phyloP scores from a whole-genome alignment of 2,329 filamentous ascomycete genomes.

The Leptographium flavum region DNA sequence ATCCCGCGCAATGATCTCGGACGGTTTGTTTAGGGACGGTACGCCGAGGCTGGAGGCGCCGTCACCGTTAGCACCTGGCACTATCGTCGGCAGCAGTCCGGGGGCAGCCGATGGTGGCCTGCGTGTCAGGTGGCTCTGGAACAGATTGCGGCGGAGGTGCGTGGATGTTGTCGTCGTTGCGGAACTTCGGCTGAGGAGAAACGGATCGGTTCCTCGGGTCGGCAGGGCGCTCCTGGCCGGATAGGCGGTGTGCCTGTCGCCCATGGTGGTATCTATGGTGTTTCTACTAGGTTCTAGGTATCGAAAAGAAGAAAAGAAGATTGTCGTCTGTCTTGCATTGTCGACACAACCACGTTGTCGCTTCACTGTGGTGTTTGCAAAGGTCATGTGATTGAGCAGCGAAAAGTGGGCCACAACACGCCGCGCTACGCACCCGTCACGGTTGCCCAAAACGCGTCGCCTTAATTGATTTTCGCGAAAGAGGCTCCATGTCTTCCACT shows the following conservation, averaged over 20 bases:
- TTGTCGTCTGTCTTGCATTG: too few species aligned
- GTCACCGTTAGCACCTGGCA: conserved; percentile 17
- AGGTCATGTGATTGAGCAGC: conserved; percentile 6
- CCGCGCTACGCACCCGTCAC: conserved; percentile 13
- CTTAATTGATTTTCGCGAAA: conserved; percentile 12
- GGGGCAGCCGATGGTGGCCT: conserved; percentile 33
- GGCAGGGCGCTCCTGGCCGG: conserved; percentile 4
- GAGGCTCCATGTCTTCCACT: too few species aligned
- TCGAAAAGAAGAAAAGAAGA: neutral
- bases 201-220: conserved; percentile 2
- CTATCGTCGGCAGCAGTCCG: conserved; percentile 27
- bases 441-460: conserved; percentile 13
- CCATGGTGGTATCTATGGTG: conserved; percentile 5
- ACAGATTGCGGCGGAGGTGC: conserved; percentile 39
- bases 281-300: neutral
- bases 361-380: neutral
- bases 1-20: conserved; percentile 48
- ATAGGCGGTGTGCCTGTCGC: conserved; percentile 7
- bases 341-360: too few species aligned
- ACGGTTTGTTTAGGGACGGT: too few species aligned
- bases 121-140: conserved; percentile 43
- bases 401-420: conserved; percentile 8
- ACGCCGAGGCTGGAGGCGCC: conserved; percentile 12
- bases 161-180: conserved; percentile 4
- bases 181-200: conserved; percentile 1